Percentiles rank a stretch among this genome's conserved stretches.
These are phyloP conservation scores for Auricularia heimuer DNA, from an alignment of 768 basidiomycete genomes.

Conservation along the genomic window DNA sequence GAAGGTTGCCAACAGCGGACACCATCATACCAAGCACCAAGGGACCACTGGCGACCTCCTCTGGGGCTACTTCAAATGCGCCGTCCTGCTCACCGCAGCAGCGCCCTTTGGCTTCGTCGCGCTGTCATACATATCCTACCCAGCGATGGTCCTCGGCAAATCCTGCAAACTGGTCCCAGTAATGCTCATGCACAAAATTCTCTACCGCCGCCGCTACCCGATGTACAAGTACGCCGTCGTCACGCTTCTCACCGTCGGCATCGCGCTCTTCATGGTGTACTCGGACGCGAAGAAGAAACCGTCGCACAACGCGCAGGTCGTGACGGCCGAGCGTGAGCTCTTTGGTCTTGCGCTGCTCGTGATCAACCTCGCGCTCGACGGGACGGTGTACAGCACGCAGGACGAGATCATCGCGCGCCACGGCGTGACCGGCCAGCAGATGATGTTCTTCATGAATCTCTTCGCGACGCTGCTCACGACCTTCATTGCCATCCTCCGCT, in stretches of 20 bases:
- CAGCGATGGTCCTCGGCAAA: slow-evolving; percentile 97
- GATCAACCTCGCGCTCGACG: slow-evolving; percentile 85
- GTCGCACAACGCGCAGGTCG: slow-evolving; percentile 29
- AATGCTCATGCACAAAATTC: slow-evolving; percentile 92
- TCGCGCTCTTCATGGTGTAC: slow-evolving; percentile 89
- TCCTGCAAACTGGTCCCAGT: slow-evolving; percentile 99
- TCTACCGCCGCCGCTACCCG: slow-evolving; percentile 89
- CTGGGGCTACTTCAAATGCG: slow-evolving; percentile 69
- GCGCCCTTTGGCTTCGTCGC: slow-evolving; percentile 95
- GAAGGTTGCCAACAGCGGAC: slow-evolving; percentile 19
- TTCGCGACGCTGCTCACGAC: slow-evolving; percentile 70
- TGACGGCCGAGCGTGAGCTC: slow-evolving; percentile 31
- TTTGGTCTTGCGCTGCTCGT: slow-evolving; percentile 70
- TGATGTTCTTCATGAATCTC: slow-evolving; percentile 98
- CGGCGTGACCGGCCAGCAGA: slow-evolving; percentile 78
- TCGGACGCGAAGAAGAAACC: slow-evolving; percentile 42
- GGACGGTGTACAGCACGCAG: slow-evolving; percentile 90
- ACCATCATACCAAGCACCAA: slow-evolving; percentile 14
- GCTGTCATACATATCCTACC: slow-evolving; percentile 92
- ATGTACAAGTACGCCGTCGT: slow-evolving; percentile 95
- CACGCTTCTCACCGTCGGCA: slow-evolving; percentile 81
- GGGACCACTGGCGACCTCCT: slow-evolving; percentile 39
- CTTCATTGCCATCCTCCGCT: slow-evolving; percentile 59
- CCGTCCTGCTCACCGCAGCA: slow-evolving; percentile 79
- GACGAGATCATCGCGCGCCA: slow-evolving; percentile 87